A percentile compares a stretch with the other conserved stretches of the same genome.
Evolutionary conservation across 2,329 filamentous ascomycete species (phyloP).

Genomic region (Amphichorda felina): DNA sequence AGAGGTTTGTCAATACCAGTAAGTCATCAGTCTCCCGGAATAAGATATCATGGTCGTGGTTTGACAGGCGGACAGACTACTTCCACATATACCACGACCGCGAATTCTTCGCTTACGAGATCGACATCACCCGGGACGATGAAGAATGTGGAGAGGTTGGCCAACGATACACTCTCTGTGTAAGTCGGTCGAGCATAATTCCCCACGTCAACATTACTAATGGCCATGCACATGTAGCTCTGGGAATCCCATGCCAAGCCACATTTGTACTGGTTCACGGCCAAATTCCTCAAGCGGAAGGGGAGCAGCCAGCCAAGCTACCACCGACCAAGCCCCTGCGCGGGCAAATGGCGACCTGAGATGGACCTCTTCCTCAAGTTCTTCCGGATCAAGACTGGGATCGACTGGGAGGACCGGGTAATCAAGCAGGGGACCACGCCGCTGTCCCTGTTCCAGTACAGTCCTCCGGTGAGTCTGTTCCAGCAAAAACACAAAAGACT

Average conservation of each 20-base stretch:
- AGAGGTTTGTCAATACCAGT: slow-evolving; percentile 38
- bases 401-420: slow-evolving; percentile 47
- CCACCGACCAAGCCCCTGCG: slow-evolving; percentile 24
- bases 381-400: slow-evolving; percentile 45
- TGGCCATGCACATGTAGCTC: slow-evolving; percentile 33
- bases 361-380: slow-evolving; percentile 40
- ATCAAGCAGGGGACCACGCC: slow-evolving; percentile 15
- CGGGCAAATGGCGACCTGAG: slow-evolving; percentile 28
- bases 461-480: slow-evolving; percentile 35
- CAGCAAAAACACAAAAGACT: too few relatives aligned
- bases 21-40: slow-evolving; percentile 11
- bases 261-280: slow-evolving; percentile 47
- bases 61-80: slow-evolving; percentile 29
- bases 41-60: background rate
- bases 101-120: slow-evolving; percentile 50
- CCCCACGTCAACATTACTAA: background rate
- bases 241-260: slow-evolving; percentile 53
- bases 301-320: slow-evolving; percentile 21
- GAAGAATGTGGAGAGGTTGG: slow-evolving; percentile 28
- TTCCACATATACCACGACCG: slow-evolving; percentile 54
- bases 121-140: slow-evolving; percentile 45
- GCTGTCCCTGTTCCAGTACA: slow-evolving; percentile 24
- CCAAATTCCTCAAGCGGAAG: slow-evolving; percentile 33
- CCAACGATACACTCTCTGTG: slow-evolving; percentile 48
- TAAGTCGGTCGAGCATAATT: too few relatives aligned